These are phyloP conservation scores for Schizonepeta tenuifolia DNA, from an alignment of 257 asterid genomes.

Conservation along the genomic window DNA sequence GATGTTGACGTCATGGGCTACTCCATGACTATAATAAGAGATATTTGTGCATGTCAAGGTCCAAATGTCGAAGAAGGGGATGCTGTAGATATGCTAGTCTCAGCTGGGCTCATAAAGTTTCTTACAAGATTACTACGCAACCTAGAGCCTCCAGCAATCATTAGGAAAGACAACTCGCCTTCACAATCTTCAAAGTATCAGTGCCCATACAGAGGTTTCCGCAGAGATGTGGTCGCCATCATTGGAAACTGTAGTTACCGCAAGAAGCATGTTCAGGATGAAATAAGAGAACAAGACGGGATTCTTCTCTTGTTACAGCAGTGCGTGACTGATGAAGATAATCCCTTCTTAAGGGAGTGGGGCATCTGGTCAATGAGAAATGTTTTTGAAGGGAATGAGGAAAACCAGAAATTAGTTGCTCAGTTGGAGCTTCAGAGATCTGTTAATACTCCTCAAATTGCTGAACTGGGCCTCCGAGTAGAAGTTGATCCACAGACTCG, in stretches of 20 bases:
- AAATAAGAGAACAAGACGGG: constrained; percentile 64
- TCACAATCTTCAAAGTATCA: constrained; percentile 38
- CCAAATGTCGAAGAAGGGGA: constrained; percentile 37
- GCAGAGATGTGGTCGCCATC: constrained; percentile 75
- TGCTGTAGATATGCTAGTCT: constrained; percentile 49
- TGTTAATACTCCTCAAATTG: constrained; percentile 70
- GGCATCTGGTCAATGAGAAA: constrained; percentile 79
- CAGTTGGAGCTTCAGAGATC: constrained; percentile 70
- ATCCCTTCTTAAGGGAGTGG: constrained; percentile 93
- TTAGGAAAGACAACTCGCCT: constrained; percentile 45
- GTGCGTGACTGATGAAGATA: constrained; percentile 79
- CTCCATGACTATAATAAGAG: constrained; percentile 70
- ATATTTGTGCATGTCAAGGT: constrained; percentile 56
- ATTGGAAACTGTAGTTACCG: constrained; percentile 74
- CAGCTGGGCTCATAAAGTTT: constrained; percentile 65
- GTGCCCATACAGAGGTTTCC: constrained; percentile 83
- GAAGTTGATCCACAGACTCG: constrained; percentile 72
- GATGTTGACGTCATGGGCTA: constrained; percentile 74
- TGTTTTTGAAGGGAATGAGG: constrained; percentile 73
- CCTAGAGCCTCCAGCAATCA: constrained; percentile 73
- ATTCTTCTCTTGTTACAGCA: constrained; percentile 74
- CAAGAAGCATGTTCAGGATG: constrained; percentile 68
- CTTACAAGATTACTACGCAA: constrained; percentile 55
- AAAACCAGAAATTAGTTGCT: constrained; percentile 61
- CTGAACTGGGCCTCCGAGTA: constrained; percentile 69